Percentiles rank a stretch among this genome's conserved stretches.
These are phyloP conservation scores for Aspergillus flavus DNA, from an alignment of 2,329 filamentous ascomycete genomes.

Conservation along the genomic window DNA sequence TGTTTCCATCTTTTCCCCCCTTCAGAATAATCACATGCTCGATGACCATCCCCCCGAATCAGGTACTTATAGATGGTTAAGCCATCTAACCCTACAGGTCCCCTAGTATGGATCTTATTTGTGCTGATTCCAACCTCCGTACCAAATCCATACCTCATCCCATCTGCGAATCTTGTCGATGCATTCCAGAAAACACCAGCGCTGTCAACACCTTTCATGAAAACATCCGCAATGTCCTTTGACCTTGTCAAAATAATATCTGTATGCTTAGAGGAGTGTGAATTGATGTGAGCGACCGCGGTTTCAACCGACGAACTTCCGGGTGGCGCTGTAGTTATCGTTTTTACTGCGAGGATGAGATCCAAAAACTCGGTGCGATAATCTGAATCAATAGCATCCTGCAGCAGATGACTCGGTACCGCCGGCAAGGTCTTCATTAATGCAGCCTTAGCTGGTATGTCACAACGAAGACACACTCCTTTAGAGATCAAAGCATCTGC, in stretches of 20 bases:
- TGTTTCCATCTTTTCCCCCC: constrained; percentile 62
- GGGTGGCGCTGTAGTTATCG: constrained; percentile 54
- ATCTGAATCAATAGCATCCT: constrained; percentile 69
- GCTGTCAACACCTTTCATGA: constrained; percentile 84
- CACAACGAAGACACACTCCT: constrained; percentile 83
- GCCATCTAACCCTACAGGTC: constrained; percentile 90
- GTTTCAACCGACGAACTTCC: constrained; percentile 56
- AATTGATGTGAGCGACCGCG: constrained; percentile 87
- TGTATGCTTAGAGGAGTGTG: constrained; percentile 90
- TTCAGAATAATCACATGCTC: constrained; percentile 69
- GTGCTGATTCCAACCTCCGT: constrained; percentile 98
- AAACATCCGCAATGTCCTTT: constrained; percentile 69
- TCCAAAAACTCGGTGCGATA: constrained; percentile 89
- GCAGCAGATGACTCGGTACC: constrained; percentile 54
- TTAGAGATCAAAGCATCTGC: constrained; percentile 73
- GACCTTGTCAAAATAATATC: constrained; percentile 82
- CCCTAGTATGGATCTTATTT: constrained; percentile 95
- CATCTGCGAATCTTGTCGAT: constrained; percentile 90
- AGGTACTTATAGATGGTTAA: constrained; percentile 98
- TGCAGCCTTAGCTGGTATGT: constrained; percentile 66
- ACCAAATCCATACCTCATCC: constrained; percentile 95
- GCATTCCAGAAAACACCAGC: constrained; percentile 97
- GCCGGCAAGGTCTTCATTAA: constrained; percentile 55
- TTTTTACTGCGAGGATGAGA: constrained; percentile 80
- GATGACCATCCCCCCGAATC: constrained; percentile 79